Evolutionary conservation across 306 rosid genomes (phyloP).

Genomic region (Dryas drummondii): DNA sequence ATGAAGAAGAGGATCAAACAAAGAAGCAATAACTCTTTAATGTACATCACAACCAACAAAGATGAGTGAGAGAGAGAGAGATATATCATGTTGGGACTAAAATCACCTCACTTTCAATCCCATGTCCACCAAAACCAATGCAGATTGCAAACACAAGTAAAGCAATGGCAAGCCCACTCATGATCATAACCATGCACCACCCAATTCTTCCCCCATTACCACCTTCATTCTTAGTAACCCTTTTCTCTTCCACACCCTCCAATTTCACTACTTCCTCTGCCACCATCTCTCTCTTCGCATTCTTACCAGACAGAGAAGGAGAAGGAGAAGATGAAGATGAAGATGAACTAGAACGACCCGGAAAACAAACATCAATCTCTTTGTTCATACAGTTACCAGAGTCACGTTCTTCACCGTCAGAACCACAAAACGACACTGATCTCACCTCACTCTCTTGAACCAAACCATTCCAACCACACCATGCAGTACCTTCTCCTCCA

Average conservation of each 20-base stretch:
- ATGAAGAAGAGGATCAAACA: not conserved
- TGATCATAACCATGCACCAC: slow-evolving; percentile 4
- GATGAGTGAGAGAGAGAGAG: not conserved
- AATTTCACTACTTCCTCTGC: not conserved
- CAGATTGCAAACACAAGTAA: slow-evolving; percentile 33
- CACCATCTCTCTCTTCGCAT: slow-evolving; percentile 2
- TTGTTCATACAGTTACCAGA: slow-evolving; percentile 17
- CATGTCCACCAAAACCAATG: slow-evolving; percentile 20
- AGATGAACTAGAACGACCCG: slow-evolving; percentile 6
- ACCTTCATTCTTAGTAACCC: not conserved
- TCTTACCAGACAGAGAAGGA: slow-evolving; percentile 10
- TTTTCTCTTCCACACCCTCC: slow-evolving; percentile 7
- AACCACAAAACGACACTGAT: slow-evolving; percentile 27
- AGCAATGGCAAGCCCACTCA: slow-evolving; percentile 29
- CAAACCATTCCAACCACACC: slow-evolving; percentile 6
- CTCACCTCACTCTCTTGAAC: slow-evolving; percentile 41
- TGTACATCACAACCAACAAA: not conserved
- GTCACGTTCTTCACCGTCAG: slow-evolving; percentile 12
- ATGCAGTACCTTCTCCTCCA: not conserved
- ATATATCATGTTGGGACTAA: slow-evolving; percentile 53
- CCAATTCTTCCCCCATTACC: slow-evolving; percentile 14
- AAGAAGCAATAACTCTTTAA: not conserved
- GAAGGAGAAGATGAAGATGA: slow-evolving; percentile 25
- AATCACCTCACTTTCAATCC: slow-evolving; percentile 9
- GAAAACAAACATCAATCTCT: slow-evolving; percentile 18